Conservation (phyloP, 2,329 filamentous ascomycete genomes). For the Cladosporium colombiae region DNA sequence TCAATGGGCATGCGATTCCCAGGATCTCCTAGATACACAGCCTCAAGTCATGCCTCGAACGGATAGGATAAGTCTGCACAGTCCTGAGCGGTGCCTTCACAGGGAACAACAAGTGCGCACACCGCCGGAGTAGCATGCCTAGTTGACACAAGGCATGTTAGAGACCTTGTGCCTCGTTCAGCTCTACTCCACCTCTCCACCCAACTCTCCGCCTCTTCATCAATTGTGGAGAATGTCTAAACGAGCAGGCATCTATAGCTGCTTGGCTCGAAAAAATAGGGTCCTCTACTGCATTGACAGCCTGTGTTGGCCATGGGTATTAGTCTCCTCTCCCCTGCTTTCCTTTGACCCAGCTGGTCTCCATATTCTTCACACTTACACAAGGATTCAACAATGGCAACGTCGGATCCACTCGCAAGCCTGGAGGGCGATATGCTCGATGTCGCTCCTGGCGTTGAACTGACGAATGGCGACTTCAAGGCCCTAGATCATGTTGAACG, state of each 20-base stretch:
- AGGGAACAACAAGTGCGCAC: neutral
- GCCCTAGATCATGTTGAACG: constrained; percentile 13
- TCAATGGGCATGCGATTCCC: neutral
- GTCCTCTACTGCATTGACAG: neutral
- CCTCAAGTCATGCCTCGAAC: neutral
- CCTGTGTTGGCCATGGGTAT: neutral
- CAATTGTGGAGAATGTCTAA: constrained; percentile 2
- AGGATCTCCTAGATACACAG: neutral
- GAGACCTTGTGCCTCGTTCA: neutral
- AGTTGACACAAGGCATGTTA: neutral
- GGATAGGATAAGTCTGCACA: neutral
- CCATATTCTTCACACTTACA: neutral
- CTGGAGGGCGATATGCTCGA: constrained; percentile 20
- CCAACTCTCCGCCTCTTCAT: neutral
- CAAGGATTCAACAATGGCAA: constrained; percentile 2
- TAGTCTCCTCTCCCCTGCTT: neutral
- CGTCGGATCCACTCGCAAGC: constrained; percentile 7
- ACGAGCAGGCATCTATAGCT: neutral
- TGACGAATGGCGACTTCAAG: constrained; percentile 8
- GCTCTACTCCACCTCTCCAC: neutral
- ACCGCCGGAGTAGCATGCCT: neutral
- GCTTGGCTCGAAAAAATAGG: constrained; percentile 5
- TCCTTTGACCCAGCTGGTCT: neutral
- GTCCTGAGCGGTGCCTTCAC: neutral
- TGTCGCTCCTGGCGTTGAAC: constrained; percentile 13